Percentiles rank a stretch among this genome's conserved stretches.
These are phyloP conservation scores for Fonsecaea erecta DNA, from an alignment of 2,329 filamentous ascomycete species.

Conservation along the genomic window DNA sequence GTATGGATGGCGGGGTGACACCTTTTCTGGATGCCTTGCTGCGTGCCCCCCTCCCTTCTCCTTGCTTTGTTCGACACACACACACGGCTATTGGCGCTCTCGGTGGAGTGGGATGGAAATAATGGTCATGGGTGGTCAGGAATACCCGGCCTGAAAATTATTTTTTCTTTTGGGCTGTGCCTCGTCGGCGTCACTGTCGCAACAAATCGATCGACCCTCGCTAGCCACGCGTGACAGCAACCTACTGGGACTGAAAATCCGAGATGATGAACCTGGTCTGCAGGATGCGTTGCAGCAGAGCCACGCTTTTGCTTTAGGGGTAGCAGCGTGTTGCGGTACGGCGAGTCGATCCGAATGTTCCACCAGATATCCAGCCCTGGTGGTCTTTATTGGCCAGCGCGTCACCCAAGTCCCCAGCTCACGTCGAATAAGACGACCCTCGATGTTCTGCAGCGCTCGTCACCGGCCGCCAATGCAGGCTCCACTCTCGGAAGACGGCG, in stretches of 20 bases:
- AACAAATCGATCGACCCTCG: constrained; percentile 1
- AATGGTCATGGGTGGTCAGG: neutral
- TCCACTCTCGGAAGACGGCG: constrained; percentile 32
- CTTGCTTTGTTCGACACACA: constrained; percentile 10
- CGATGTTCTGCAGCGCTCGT: constrained; percentile 22
- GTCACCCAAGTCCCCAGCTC: no score
- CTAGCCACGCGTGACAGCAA: neutral
- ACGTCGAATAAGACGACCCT: constrained; percentile 8
- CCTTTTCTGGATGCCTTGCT: constrained; percentile 18
- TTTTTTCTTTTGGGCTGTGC: neutral
- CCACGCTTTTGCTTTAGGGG: constrained; percentile 2
- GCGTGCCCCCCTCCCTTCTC: constrained; percentile 11
- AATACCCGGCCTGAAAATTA: constrained; percentile 1
- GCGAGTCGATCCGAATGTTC: constrained; percentile 22
- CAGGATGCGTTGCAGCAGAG: neutral
- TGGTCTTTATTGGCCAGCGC: constrained; percentile 10
- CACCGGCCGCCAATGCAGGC: constrained; percentile 20
- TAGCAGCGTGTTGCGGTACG: constrained; percentile 13
- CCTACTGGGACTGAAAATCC: constrained; percentile 6
- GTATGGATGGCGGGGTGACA: constrained; percentile 8
- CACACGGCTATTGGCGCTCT: constrained; percentile 19
- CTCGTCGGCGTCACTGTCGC: neutral
- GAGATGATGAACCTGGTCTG: neutral
- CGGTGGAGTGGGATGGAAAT: constrained; percentile 13
- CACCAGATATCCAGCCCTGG: constrained; percentile 5